Conservation (phyloP, 495 filamentous ascomycete species). For the Lophiostoma macrostomum region DNA sequence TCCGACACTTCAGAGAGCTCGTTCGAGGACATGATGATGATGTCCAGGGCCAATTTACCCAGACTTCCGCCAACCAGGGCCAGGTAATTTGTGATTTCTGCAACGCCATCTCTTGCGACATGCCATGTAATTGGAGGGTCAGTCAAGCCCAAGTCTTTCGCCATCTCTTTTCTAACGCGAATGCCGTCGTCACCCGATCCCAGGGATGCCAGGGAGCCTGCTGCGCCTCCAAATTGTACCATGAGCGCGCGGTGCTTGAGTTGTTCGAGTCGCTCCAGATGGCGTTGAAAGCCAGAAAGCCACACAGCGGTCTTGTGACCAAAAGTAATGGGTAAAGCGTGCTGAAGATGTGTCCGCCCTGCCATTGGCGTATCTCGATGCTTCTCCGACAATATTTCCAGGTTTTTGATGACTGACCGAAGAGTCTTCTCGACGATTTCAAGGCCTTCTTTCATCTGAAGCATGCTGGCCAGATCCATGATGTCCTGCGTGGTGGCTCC, state of each 20-base stretch:
- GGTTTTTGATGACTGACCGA: slow-evolving; percentile 38
- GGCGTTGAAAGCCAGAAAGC: slow-evolving; percentile 47
- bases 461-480: slow-evolving; percentile 50
- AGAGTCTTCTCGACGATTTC: slow-evolving; percentile 45
- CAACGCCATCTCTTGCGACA: slow-evolving; percentile 49
- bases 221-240: slow-evolving; percentile 51
- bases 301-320: slow-evolving; percentile 51
- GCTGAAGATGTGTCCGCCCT: slow-evolving; percentile 52
- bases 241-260: slow-evolving; percentile 42
- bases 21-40: slow-evolving; percentile 56
- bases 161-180: slow-evolving; percentile 44
- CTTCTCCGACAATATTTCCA: slow-evolving; percentile 42
- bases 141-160: slow-evolving; percentile 35
- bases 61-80: slow-evolving; percentile 50
- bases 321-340: slow-evolving; percentile 51
- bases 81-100: slow-evolving; percentile 51
- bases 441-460: slow-evolving; percentile 51
- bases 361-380: slow-evolving; percentile 53
- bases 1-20: slow-evolving; percentile 55
- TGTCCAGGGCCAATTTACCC: slow-evolving; percentile 53
- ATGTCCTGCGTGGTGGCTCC: slow-evolving; percentile 58
- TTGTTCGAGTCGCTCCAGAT: slow-evolving; percentile 43
- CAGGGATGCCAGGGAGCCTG: slow-evolving; percentile 48
- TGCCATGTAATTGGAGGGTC: slow-evolving; percentile 50
- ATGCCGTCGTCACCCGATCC: slow-evolving; percentile 44